phyloP scores from a whole-genome alignment of 768 basidiomycete species.

The Ramaria sp. region DNA sequence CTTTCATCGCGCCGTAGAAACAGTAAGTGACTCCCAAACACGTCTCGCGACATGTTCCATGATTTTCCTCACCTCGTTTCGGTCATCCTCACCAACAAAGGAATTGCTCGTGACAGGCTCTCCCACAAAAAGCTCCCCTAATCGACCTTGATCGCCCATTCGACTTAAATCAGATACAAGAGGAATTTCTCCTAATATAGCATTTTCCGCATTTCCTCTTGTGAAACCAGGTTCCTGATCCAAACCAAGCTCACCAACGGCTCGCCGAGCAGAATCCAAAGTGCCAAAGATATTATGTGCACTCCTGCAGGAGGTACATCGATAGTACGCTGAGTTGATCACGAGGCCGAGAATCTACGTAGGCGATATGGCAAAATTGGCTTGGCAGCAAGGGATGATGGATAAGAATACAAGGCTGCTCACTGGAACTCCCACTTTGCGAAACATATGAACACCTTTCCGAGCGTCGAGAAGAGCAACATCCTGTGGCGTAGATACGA shows the following conservation, averaged over 20 bases:
- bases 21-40: slow-evolving; percentile 12
- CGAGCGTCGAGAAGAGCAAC: slow-evolving; percentile 85
- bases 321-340: slow-evolving; percentile 80
- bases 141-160: slow-evolving; percentile 59
- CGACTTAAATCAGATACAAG: slow-evolving; percentile 64
- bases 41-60: slow-evolving; percentile 14
- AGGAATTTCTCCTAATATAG: slow-evolving; percentile 72
- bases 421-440: slow-evolving; percentile 81
- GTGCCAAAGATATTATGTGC: slow-evolving; percentile 63
- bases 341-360: slow-evolving; percentile 73
- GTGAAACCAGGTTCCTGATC: neutral
- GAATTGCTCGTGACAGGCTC: neutral
- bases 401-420: slow-evolving; percentile 17
- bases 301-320: slow-evolving; percentile 60
- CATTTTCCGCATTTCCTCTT: slow-evolving; percentile 35
- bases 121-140: slow-evolving; percentile 17
- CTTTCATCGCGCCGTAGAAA: neutral
- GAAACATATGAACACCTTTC: slow-evolving; percentile 89
- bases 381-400: neutral
- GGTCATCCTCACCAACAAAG: slow-evolving; percentile 14
- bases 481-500: slow-evolving; percentile 93
- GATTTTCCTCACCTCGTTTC: slow-evolving; percentile 20
- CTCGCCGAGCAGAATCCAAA: slow-evolving; percentile 57
- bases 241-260: neutral
- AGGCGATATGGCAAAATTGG: neutral